phyloP scores from a whole-genome alignment of 768 basidiomycete species.

The Epithele typhae region DNA sequence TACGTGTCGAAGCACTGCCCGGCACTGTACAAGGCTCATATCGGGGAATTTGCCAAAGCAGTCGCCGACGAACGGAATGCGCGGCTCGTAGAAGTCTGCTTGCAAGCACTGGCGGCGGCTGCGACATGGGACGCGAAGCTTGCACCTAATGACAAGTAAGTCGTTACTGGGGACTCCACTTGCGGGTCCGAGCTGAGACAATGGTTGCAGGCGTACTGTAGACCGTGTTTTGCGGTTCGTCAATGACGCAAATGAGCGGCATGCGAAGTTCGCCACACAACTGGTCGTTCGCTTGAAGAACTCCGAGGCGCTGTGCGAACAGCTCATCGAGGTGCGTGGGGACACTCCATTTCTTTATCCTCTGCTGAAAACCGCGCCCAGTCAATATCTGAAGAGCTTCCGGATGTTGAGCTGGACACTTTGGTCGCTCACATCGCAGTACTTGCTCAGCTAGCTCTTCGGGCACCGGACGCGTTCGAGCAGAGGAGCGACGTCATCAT shows the following conservation, averaged over 20 bases:
- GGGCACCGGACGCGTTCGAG: conserved; percentile 73
- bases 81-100: conserved; percentile 53
- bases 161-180: conserved; percentile 12
- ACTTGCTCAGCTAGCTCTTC: conserved; percentile 68
- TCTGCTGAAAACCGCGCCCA: conserved; percentile 24
- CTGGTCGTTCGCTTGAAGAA: conserved; percentile 59
- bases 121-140: conserved; percentile 54
- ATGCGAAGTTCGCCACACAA: conserved; percentile 85
- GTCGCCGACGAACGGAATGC: conserved; percentile 60
- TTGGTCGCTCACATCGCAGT: conserved; percentile 68
- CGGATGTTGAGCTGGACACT: conserved; percentile 40
- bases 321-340: conserved; percentile 59
- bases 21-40: conserved; percentile 65
- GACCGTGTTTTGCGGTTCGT: conserved; percentile 62
- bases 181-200: neutral
- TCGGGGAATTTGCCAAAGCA: conserved; percentile 70
- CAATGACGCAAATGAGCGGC: conserved; percentile 51
- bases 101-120: conserved; percentile 75
- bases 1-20: conserved; percentile 76
- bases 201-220: conserved; percentile 50
- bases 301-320: conserved; percentile 42
- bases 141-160: conserved; percentile 64
- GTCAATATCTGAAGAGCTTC: conserved; percentile 55
- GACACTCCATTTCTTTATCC: neutral
- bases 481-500: conserved; percentile 71